A percentile compares a stretch with the other conserved stretches of the same genome.
Evolutionary conservation across 208 protist species (phyloP).

Genomic region (Acanthamoeba triangularis): DNA sequence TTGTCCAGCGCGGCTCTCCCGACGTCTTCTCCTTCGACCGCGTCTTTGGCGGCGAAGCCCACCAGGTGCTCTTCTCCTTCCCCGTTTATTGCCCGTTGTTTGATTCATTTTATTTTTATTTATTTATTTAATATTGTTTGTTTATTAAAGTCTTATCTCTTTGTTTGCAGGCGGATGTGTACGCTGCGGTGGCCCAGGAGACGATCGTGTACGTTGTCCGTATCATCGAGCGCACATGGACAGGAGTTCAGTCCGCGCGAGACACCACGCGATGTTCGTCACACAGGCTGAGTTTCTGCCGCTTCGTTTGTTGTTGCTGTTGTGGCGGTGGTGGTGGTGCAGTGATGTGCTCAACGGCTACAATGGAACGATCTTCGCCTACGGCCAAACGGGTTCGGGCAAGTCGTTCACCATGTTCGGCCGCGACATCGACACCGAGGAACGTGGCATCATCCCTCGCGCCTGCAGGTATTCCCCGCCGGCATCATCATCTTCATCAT

Average conservation of each 20-base stretch:
- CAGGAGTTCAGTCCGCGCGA: neutral
- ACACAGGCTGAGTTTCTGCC: neutral
- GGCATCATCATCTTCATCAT: neutral
- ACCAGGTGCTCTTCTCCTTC: neutral
- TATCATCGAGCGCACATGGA: neutral
- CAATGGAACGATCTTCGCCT: conserved; percentile 93
- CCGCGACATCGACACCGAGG: conserved; percentile 82
- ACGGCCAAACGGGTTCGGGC: conserved; percentile 91
- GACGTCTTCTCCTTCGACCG: conserved; percentile 85
- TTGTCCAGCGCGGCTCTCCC: conserved; percentile 7
- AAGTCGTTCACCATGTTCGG: conserved; percentile 93
- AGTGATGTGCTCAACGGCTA: conserved; percentile 91
- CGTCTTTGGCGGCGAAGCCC: conserved; percentile 69
- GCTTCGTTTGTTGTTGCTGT: neutral
- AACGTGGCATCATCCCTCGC: conserved; percentile 95
- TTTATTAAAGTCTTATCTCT: neutral
- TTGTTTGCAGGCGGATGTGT: conserved; percentile 82
- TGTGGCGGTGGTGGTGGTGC: neutral
- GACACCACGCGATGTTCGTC: neutral
- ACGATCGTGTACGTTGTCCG: conserved; percentile 83
- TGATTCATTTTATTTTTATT: neutral
- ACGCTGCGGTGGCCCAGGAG: conserved; percentile 85
- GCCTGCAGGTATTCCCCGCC: neutral
- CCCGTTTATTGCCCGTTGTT: neutral
- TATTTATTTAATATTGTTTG: neutral